Percentiles rank a stretch among this genome's conserved stretches.
Conservation (phyloP, 2,329 filamentous ascomycete species). For the Epicoccum nigrum region DNA sequence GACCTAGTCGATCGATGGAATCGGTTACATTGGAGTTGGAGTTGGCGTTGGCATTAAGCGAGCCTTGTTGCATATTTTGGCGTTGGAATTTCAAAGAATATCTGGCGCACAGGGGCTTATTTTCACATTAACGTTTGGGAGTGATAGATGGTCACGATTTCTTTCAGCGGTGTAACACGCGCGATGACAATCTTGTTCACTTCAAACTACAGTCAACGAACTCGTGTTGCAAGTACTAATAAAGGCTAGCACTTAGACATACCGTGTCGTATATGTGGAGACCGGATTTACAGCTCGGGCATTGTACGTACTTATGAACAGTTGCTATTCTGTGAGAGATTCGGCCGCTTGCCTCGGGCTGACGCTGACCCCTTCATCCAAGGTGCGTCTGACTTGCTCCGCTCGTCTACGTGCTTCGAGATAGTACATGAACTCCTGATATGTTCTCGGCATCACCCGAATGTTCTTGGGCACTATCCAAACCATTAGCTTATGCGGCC, state of each 20-base stretch:
- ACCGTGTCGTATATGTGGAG: too few relatives aligned
- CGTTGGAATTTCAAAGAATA: background rate
- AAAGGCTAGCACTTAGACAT: too few relatives aligned
- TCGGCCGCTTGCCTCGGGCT: constrained; percentile 41
- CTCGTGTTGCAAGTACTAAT: too few relatives aligned
- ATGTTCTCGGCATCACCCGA: constrained; percentile 68
- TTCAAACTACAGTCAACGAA: too few relatives aligned
- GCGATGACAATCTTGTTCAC: too few relatives aligned
- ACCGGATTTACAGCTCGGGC: background rate
- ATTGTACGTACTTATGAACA: background rate
- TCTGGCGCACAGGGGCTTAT: too few relatives aligned
- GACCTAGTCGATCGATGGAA: background rate
- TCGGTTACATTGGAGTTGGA: too few relatives aligned
- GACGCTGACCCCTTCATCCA: constrained; percentile 37
- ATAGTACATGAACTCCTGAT: constrained; percentile 70
- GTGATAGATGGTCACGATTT: too few relatives aligned
- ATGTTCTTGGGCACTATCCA: constrained; percentile 65
- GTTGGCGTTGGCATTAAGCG: too few relatives aligned
- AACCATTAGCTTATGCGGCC: background rate
- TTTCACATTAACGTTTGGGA: too few relatives aligned
- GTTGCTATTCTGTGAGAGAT: constrained; percentile 41
- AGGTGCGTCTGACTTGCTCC: constrained; percentile 53
- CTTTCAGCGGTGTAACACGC: too few relatives aligned
- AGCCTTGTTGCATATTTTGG: background rate
- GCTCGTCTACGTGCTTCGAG: constrained; percentile 65